These are phyloP conservation scores for Crithidia acanthocephali DNA, from an alignment of 208 protist genomes.

Conservation along the genomic window DNA sequence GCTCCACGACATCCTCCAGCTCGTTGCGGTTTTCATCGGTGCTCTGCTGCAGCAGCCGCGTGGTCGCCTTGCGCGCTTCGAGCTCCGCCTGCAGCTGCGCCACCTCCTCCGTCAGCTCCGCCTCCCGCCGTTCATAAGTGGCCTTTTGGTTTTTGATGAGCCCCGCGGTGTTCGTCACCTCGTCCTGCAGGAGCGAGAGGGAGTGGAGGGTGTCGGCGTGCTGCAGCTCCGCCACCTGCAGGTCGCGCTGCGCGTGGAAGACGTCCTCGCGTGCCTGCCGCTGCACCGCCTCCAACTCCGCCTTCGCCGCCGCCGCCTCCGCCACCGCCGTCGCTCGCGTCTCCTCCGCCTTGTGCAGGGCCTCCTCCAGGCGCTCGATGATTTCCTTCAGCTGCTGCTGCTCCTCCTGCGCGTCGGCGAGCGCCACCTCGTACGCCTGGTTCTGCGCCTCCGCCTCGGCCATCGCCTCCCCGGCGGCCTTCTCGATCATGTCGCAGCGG, in stretches of 20 bases:
- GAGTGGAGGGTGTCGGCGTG: slow-evolving; percentile 46
- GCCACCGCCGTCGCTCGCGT: slow-evolving; percentile 31
- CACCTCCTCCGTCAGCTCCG: slow-evolving; percentile 47
- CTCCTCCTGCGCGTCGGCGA: slow-evolving; percentile 63
- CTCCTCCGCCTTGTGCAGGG: slow-evolving; percentile 35
- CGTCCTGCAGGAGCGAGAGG: slow-evolving; percentile 35
- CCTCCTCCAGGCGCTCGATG: slow-evolving; percentile 44
- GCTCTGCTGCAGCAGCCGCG: slow-evolving; percentile 33
- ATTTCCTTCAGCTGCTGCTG: slow-evolving; percentile 54
- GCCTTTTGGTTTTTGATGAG: slow-evolving; percentile 51
- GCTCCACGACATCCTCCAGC: slow-evolving; percentile 31
- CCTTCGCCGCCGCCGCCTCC: slow-evolving; percentile 35
- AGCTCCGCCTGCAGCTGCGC: slow-evolving; percentile 39
- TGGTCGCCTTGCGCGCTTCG: slow-evolving; percentile 29
- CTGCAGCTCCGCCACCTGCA: slow-evolving; percentile 54
- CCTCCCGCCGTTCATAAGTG: slow-evolving; percentile 37
- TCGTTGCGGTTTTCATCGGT: slow-evolving; percentile 29
- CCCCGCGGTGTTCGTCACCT: slow-evolving; percentile 33
- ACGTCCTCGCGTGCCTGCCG: slow-evolving; percentile 50
- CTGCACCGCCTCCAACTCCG: slow-evolving; percentile 33
- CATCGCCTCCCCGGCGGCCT: slow-evolving; percentile 63
- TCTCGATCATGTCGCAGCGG: slow-evolving; percentile 64
- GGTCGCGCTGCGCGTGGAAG: slow-evolving; percentile 47
- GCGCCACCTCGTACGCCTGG: slow-evolving; percentile 41
- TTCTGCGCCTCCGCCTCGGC: slow-evolving; percentile 62